Evolutionary conservation across 1,139 yeast species (phyloP).

Genomic region (Pichia sp.): DNA sequence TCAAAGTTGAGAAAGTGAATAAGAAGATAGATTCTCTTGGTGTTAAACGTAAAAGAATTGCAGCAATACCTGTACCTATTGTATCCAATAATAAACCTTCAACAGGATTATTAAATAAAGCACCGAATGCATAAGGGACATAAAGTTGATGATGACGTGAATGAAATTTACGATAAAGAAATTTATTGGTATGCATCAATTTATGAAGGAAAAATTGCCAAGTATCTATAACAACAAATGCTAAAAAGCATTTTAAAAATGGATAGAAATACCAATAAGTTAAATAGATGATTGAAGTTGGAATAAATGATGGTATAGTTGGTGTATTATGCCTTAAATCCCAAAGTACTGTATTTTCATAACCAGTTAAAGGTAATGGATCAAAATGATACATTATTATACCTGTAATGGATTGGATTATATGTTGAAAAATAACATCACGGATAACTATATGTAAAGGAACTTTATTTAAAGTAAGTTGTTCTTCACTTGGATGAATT

Average conservation of each 20-base stretch:
- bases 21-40: constrained; percentile 71
- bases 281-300: constrained; percentile 40
- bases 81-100: constrained; percentile 94
- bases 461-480: constrained; percentile 66
- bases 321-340: constrained; percentile 45
- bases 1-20: constrained; percentile 83
- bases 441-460: constrained; percentile 58
- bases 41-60: constrained; percentile 51
- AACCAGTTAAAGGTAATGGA: constrained; percentile 61
- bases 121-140: constrained; percentile 96
- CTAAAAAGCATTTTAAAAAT: constrained; percentile 44
- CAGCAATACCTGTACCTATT: constrained; percentile 82
- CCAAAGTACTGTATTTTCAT: constrained; percentile 68
- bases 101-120: constrained; percentile 84
- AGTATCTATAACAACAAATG: constrained; percentile 73
- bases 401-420: constrained; percentile 74
- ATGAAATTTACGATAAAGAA: constrained; percentile 72
- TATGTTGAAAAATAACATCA: constrained; percentile 80
- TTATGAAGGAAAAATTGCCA: constrained; percentile 95
- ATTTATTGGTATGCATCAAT: constrained; percentile 75
- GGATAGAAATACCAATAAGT: constrained; percentile 55
- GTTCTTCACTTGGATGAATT: constrained; percentile 89
- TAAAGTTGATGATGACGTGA: constrained; percentile 90
- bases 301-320: constrained; percentile 32
- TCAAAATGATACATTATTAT: constrained; percentile 47